phyloP scores from a whole-genome alignment of 805 yeast species.

The Starmerella lactis-condensi region DNA sequence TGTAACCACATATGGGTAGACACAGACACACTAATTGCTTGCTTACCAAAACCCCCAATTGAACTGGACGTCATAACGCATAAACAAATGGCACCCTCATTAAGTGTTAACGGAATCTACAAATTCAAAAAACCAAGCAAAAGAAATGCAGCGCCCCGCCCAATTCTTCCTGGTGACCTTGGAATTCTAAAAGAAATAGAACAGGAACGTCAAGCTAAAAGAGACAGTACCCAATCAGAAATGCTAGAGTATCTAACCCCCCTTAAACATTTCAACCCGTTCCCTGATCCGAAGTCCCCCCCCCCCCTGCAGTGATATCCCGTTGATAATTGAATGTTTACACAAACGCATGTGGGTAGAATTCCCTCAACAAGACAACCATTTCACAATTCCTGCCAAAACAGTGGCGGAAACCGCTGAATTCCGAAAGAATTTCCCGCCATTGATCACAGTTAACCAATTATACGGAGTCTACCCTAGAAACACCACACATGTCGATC shows the following conservation, averaged over 20 bases:
- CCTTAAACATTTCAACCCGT: conserved; percentile 9
- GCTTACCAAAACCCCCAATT: too few species aligned
- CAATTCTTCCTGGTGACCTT: conserved; percentile 17
- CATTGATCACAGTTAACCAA: conserved; percentile 21
- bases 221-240: conserved; percentile 3
- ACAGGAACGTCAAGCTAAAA: conserved; percentile 13
- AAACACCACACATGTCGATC: conserved; percentile 24
- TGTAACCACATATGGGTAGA: too few species aligned
- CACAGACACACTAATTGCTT: too few species aligned
- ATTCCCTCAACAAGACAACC: conserved; percentile 19
- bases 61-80: too few species aligned
- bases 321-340: conserved; percentile 16
- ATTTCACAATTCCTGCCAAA: conserved; percentile 12
- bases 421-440: conserved; percentile 20
- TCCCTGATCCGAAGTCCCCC: conserved; percentile 11
- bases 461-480: conserved; percentile 23
- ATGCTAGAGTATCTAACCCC: conserved; percentile 11
- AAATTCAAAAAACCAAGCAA: conserved; percentile 5
- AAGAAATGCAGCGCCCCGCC: conserved; percentile 6
- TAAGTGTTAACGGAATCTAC: conserved; percentile 8
- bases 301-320: too few species aligned
- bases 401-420: conserved; percentile 16
- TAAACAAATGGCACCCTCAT: not conserved
- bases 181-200: conserved; percentile 15
- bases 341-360: conserved; percentile 18